Evolutionary conservation across 164 flowering plant genomes (phyloP), one percentile per base, ranked within the genome.

Genomic region (Platanus orientalis): DNA sequence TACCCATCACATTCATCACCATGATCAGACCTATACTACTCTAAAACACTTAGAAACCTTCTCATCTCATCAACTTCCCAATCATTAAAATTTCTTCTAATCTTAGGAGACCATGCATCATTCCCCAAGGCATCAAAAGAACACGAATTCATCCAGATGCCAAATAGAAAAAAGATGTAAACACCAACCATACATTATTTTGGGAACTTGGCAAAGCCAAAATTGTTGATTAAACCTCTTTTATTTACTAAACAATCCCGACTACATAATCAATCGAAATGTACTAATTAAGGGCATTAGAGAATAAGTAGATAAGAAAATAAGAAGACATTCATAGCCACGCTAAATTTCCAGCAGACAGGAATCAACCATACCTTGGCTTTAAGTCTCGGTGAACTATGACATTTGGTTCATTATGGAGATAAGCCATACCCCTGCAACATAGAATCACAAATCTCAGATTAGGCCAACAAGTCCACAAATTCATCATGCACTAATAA

Each of bases 391-490:
- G 75, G 73, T 95, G 99, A 74, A 95, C 73, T 40, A 95, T 74
- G 69, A 95, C 98, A 78, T 95, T 92, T 61, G 99, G 99, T 58
- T 95, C 98, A 68, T 87, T 95, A 69, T 95, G 99, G 58, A 95
- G 94, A 81, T 92, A 95, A 20, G 98, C 90, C 87, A 95, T 95
- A 59, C 99, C 99, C 75, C 99, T 95, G 84, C 27, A 51, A 73
- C 36, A 58, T 29, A 63, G 48, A 29, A 55, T 30, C 54, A 66
- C 48, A 54, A 51, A 36, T 7, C 10, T 1, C 42, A 36, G 42
- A 14, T 36, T 36, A 36, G 42, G 42, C 3, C n/a, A n/a, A n/a
- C n/a, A n/a, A n/a, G n/a, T n/a, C n/a, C n/a, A n/a, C n/a, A n/a
- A n/a, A n/a, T n/a, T n/a, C n/a, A n/a, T n/a, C n/a, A n/a, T n/a